phyloP scores from a whole-genome alignment of 768 basidiomycete genomes.

The Boletus eberwhitei region DNA sequence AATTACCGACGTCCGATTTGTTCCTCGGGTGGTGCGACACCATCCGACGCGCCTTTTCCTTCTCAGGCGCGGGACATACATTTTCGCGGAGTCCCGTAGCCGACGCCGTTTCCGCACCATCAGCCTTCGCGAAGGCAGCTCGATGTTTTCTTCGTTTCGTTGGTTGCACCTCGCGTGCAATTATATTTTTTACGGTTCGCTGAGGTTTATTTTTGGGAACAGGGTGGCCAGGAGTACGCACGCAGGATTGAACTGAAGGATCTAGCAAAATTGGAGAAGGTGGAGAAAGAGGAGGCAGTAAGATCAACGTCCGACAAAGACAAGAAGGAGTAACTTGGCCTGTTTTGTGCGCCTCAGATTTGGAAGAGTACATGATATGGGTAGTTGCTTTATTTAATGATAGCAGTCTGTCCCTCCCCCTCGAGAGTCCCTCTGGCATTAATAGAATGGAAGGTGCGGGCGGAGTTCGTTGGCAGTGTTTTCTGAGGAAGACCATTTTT shows the following conservation, averaged over 20 bases:
- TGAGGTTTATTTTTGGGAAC: slow-evolving; percentile 17
- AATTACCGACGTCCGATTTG: not conserved
- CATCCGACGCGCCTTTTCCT: not conserved
- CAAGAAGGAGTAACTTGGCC: slow-evolving; percentile 29
- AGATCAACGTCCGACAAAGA: slow-evolving; percentile 24
- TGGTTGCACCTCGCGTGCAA: slow-evolving; percentile 1
- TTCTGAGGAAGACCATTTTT: slow-evolving; percentile 1
- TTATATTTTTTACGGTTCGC: slow-evolving; percentile 1
- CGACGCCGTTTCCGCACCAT: slow-evolving; percentile 2
- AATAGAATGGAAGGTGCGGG: slow-evolving; percentile 1
- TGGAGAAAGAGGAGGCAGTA: slow-evolving; percentile 27
- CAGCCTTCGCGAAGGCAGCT: not conserved
- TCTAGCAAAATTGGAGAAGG: slow-evolving; percentile 38
- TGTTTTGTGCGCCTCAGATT: slow-evolving; percentile 2
- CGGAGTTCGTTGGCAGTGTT: not conserved
- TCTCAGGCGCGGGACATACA: slow-evolving; percentile 7
- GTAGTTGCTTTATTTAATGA: slow-evolving; percentile 4
- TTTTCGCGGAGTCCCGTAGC: slow-evolving; percentile 10
- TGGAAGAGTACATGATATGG: not conserved
- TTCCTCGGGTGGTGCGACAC: slow-evolving; percentile 2
- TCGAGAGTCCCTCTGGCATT: not conserved
- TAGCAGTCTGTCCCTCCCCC: not conserved
- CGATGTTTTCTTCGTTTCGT: slow-evolving; percentile 10
- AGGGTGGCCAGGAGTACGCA: slow-evolving; percentile 88
- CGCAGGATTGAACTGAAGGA: slow-evolving; percentile 53